phyloP scores from a whole-genome alignment of 345 rosid genomes.

The Gossypium raimondii region DNA sequence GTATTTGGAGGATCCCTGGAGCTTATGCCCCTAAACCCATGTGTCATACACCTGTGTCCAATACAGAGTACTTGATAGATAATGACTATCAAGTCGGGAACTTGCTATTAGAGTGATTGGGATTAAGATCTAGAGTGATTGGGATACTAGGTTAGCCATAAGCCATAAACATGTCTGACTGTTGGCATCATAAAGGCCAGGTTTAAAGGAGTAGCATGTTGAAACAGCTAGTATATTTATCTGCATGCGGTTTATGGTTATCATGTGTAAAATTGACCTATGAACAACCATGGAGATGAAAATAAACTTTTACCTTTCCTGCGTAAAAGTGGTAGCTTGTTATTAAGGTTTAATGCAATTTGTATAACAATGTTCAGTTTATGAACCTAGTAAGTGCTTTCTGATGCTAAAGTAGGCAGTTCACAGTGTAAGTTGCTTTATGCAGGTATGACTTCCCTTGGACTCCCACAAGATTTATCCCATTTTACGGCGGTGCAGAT shows the following conservation, averaged over 20 bases:
- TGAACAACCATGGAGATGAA: neutral
- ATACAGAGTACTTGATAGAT: too few species aligned
- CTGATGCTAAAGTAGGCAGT: neutral
- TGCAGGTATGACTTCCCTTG: constrained; percentile 93
- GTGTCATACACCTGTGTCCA: too few species aligned
- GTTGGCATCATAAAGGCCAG: neutral
- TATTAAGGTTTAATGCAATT: neutral
- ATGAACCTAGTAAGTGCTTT: neutral
- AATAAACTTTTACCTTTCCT: neutral
- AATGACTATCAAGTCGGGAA: neutral
- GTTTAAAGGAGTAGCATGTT: neutral
- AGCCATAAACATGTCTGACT: too few species aligned
- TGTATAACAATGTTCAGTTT: neutral
- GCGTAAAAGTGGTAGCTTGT: neutral
- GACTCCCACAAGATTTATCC: constrained; percentile 79
- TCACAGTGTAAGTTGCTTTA: neutral
- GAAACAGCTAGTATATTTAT: neutral
- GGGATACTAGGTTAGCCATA: neutral
- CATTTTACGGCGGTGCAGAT: constrained; percentile 97
- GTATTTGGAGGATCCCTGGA: too few species aligned
- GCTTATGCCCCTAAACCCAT: too few species aligned
- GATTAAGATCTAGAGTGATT: neutral
- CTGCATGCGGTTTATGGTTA: neutral
- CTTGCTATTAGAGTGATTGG: neutral
- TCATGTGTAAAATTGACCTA: neutral